A percentile compares a stretch with the other conserved stretches of the same genome.
phyloP scores from a whole-genome alignment of 495 filamentous ascomycete genomes.

The Entonaema liquescens region DNA sequence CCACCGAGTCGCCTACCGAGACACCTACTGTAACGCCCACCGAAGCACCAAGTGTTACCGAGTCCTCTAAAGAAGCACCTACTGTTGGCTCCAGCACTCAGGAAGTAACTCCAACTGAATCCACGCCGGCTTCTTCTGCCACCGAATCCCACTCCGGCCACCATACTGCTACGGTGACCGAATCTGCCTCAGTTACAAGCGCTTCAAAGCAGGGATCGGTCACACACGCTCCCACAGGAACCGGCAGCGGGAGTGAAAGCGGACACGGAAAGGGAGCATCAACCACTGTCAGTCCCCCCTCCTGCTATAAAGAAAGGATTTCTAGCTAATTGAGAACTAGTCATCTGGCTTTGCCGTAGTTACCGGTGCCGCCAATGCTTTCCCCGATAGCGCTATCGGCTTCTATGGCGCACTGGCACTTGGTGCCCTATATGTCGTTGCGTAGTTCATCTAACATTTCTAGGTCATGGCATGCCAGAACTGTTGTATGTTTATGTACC shows the following conservation, averaged over 20 bases:
- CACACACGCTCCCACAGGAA: slow-evolving; percentile 10
- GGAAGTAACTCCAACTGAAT: slow-evolving; percentile 1
- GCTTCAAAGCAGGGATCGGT: neutral
- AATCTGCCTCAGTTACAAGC: neutral
- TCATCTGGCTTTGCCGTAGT: slow-evolving; percentile 21
- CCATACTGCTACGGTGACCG: slow-evolving; percentile 14
- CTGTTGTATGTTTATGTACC: neutral
- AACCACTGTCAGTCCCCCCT: slow-evolving; percentile 22
- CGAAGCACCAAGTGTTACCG: slow-evolving; percentile 7
- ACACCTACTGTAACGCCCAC: neutral
- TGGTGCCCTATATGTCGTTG: slow-evolving; percentile 31
- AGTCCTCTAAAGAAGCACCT: neutral
- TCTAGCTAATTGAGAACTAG: slow-evolving; percentile 13
- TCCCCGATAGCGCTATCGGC: slow-evolving; percentile 20
- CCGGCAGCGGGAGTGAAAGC: slow-evolving; percentile 7
- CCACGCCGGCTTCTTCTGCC: neutral
- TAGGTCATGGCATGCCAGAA: neutral
- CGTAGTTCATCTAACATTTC: slow-evolving; percentile 11
- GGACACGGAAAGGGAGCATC: slow-evolving; percentile 32
- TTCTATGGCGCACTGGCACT: slow-evolving; percentile 39
- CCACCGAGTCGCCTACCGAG: slow-evolving; percentile 5
- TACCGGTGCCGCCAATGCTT: slow-evolving; percentile 23
- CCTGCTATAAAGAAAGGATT: neutral
- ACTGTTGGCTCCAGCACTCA: slow-evolving; percentile 3
- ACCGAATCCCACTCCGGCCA: slow-evolving; percentile 12